phyloP scores from a whole-genome alignment of 257 asterid genomes.

The Primulina tabacum region DNA sequence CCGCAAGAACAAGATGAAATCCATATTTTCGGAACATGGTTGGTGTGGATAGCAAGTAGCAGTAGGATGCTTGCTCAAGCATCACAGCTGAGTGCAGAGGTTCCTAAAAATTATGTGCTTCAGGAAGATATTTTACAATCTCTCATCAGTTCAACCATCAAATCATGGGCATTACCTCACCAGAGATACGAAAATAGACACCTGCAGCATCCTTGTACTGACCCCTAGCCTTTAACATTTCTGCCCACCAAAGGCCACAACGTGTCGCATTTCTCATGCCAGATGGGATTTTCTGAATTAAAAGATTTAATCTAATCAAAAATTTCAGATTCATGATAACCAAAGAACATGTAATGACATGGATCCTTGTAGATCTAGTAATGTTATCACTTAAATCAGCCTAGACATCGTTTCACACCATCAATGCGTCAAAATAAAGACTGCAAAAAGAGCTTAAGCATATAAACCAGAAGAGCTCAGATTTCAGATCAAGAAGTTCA shows the following conservation, averaged over 20 bases:
- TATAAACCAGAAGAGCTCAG: slow-evolving; percentile 5
- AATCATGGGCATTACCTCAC: slow-evolving; percentile 86
- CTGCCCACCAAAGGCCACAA: slow-evolving; percentile 99
- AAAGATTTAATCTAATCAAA: slow-evolving; percentile 18
- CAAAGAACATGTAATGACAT: slow-evolving; percentile 7
- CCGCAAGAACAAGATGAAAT: slow-evolving; percentile 96
- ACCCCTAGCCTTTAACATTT: slow-evolving; percentile 84
- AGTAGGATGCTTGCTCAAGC: slow-evolving; percentile 99
- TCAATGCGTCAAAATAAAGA: neutral
- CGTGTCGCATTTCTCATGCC: slow-evolving; percentile 76
- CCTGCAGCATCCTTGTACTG: slow-evolving; percentile 93
- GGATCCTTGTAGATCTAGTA: slow-evolving; percentile 12
- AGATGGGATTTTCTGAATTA: slow-evolving; percentile 63
- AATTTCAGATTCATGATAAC: slow-evolving; percentile 5
- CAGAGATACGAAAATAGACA: slow-evolving; percentile 93
- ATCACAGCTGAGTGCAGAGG: slow-evolving; percentile 88
- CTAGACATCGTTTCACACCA: slow-evolving; percentile 3
- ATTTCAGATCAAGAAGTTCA: slow-evolving; percentile 13
- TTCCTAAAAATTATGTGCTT: slow-evolving; percentile 54
- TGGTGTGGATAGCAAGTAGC: slow-evolving; percentile 83
- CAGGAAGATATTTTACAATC: slow-evolving; percentile 34
- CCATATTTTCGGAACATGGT: slow-evolving; percentile 88
- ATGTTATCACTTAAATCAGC: neutral
- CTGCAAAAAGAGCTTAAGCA: slow-evolving; percentile 7
- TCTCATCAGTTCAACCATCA: slow-evolving; percentile 24